Percentiles rank a stretch among this genome's conserved stretches.
Evolutionary conservation across 768 basidiomycete genomes (phyloP).

Genomic region (Baorangia bicolor): DNA sequence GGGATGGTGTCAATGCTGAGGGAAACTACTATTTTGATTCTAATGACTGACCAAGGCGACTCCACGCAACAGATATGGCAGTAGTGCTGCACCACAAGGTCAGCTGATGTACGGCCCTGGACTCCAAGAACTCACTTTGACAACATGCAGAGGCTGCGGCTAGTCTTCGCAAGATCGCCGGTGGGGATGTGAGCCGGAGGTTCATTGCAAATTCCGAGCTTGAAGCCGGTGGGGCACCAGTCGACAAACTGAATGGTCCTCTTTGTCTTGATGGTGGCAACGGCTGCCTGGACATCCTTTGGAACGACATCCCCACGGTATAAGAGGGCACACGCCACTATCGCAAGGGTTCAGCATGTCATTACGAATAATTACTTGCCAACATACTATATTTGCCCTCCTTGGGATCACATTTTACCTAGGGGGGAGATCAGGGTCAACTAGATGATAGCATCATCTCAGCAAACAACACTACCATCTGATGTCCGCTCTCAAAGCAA

Average conservation of each 20-base stretch:
- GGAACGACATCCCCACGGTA: slow-evolving; percentile 97
- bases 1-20: slow-evolving; percentile 6
- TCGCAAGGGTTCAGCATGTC: slow-evolving; percentile 14
- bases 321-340: slow-evolving; percentile 88
- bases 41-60: slow-evolving; percentile 60
- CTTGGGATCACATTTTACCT: slow-evolving; percentile 87
- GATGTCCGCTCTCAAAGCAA: slow-evolving; percentile 95
- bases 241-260: slow-evolving; percentile 98
- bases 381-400: slow-evolving; percentile 98
- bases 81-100: slow-evolving; percentile 58
- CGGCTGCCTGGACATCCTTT: slow-evolving; percentile 92
- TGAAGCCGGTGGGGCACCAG: slow-evolving; percentile 98
- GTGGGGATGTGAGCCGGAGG: slow-evolving; percentile 89
- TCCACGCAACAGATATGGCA: slow-evolving; percentile 93
- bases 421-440: slow-evolving; percentile 2
- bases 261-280: slow-evolving; percentile 95
- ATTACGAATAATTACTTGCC: background rate
- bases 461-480: slow-evolving; percentile 61
- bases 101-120: background rate
- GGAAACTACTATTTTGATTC: background rate
- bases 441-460: background rate
- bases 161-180: slow-evolving; percentile 92
- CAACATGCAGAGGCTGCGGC: slow-evolving; percentile 95
- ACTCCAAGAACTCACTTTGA: slow-evolving; percentile 58
- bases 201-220: slow-evolving; percentile 98